These are phyloP conservation scores for Fistulinella prunicolor DNA, from an alignment of 768 basidiomycete genomes.

Conservation along the genomic window DNA sequence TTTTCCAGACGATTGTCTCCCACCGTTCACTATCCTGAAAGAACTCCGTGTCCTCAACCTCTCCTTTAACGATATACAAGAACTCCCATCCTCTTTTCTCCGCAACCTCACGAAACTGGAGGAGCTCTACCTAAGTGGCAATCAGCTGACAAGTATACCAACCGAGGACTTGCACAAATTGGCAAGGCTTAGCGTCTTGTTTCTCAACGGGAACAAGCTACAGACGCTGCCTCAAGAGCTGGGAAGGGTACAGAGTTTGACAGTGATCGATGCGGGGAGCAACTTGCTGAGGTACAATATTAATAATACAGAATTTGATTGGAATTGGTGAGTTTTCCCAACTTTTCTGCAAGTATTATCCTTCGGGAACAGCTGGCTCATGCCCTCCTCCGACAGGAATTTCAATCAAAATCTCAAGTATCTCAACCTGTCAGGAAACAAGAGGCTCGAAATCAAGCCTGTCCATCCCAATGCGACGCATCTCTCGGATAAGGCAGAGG, in stretches of 20 bases:
- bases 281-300: slow-evolving; percentile 96
- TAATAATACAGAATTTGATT: slow-evolving; percentile 98
- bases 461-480: slow-evolving; percentile 41
- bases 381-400: slow-evolving; percentile 58
- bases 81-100: slow-evolving; percentile 78
- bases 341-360: background rate
- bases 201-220: slow-evolving; percentile 90
- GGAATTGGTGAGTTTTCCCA: slow-evolving; percentile 78
- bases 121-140: slow-evolving; percentile 93
- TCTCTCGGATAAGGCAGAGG: slow-evolving; percentile 18
- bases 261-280: slow-evolving; percentile 87
- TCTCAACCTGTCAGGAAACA: slow-evolving; percentile 96
- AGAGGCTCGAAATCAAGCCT: slow-evolving; percentile 91
- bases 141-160: slow-evolving; percentile 85
- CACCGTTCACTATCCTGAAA: slow-evolving; percentile 69
- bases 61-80: slow-evolving; percentile 92
- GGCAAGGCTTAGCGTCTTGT: slow-evolving; percentile 67
- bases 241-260: slow-evolving; percentile 74
- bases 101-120: slow-evolving; percentile 66
- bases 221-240: slow-evolving; percentile 91
- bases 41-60: slow-evolving; percentile 84
- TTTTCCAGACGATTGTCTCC: slow-evolving; percentile 77
- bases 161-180: slow-evolving; percentile 82
- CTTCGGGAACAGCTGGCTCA: background rate
- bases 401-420: slow-evolving; percentile 92